These are phyloP conservation scores for Talaromyces thailandensis DNA, from an alignment of 495 filamentous ascomycete species.

Conservation along the genomic window DNA sequence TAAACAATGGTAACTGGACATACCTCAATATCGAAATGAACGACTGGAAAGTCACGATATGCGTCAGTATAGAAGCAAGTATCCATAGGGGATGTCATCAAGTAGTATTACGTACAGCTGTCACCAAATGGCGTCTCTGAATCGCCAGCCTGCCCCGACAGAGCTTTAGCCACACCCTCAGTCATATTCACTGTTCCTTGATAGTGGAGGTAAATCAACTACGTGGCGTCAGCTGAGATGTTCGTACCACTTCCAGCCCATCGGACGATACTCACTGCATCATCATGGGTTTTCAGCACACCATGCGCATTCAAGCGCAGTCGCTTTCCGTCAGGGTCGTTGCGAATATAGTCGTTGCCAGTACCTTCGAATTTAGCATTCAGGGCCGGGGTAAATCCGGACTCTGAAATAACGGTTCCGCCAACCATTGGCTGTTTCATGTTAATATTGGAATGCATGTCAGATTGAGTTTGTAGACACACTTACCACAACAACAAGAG, in stretches of 20 bases:
- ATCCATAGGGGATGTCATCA: no score
- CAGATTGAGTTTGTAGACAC: not conserved
- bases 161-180: slow-evolving; percentile 24
- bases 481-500: slow-evolving; percentile 21
- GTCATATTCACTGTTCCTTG: slow-evolving; percentile 30
- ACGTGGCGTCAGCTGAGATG: not conserved
- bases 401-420: slow-evolving; percentile 32
- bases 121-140: slow-evolving; percentile 47
- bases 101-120: slow-evolving; percentile 35
- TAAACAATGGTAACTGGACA: slow-evolving; percentile 1
- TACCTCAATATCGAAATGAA: slow-evolving; percentile 42
- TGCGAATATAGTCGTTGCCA: slow-evolving; percentile 45
- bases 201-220: slow-evolving; percentile 40
- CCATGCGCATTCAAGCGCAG: slow-evolving; percentile 44
- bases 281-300: slow-evolving; percentile 27
- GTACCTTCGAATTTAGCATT: slow-evolving; percentile 38
- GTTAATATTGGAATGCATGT: not conserved
- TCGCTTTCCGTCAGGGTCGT: slow-evolving; percentile 35
- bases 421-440: slow-evolving; percentile 29
- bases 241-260: not conserved
- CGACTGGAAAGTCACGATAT: slow-evolving; percentile 24
- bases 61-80: not conserved
- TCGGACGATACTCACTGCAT: slow-evolving; percentile 13
- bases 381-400: slow-evolving; percentile 29
- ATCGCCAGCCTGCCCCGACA: slow-evolving; percentile 33